Conservation (phyloP, 2,329 filamentous ascomycete genomes). For the Whalleya microplaca region DNA sequence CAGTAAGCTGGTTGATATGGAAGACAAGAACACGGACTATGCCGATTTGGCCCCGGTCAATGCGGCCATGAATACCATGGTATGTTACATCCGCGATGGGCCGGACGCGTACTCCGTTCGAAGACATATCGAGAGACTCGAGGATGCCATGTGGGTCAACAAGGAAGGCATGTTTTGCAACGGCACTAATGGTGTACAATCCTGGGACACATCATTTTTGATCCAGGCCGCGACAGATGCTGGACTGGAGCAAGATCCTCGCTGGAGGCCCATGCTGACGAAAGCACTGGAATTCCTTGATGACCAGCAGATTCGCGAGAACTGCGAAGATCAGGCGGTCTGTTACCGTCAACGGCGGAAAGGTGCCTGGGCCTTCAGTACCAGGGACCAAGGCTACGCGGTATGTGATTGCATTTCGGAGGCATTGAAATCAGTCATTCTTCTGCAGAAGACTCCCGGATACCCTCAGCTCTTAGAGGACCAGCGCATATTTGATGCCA, state of each 20-base stretch:
- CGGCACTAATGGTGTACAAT: slow-evolving; percentile 97
- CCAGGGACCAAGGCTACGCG: slow-evolving; percentile 87
- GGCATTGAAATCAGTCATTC: slow-evolving; percentile 82
- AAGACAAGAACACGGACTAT: slow-evolving; percentile 91
- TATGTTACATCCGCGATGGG: slow-evolving; percentile 83
- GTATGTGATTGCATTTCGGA: slow-evolving; percentile 96
- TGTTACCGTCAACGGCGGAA: slow-evolving; percentile 92
- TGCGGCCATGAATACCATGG: slow-evolving; percentile 85
- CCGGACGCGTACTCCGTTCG: slow-evolving; percentile 72
- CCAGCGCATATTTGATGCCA: slow-evolving; percentile 79
- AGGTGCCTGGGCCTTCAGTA: slow-evolving; percentile 96
- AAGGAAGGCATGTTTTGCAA: slow-evolving; percentile 91
- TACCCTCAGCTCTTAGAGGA: slow-evolving; percentile 78
- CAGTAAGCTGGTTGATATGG: slow-evolving; percentile 83
- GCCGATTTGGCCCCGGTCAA: slow-evolving; percentile 87
- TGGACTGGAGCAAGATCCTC: slow-evolving; percentile 74
- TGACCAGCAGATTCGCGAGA: slow-evolving; percentile 85
- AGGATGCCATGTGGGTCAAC: slow-evolving; percentile 92
- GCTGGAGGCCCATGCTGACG: slow-evolving; percentile 81
- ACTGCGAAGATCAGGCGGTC: slow-evolving; percentile 73
- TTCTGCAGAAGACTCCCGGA: slow-evolving; percentile 77
- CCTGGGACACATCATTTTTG: slow-evolving; percentile 92
- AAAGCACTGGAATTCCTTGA: slow-evolving; percentile 87
- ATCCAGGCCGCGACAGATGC: slow-evolving; percentile 83
- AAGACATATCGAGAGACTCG: slow-evolving; percentile 77